Percentiles rank a stretch among this genome's conserved stretches.
These are phyloP conservation scores for Sporothrix inflata DNA, from an alignment of 2,329 filamentous ascomycete genomes.

Conservation along the genomic window DNA sequence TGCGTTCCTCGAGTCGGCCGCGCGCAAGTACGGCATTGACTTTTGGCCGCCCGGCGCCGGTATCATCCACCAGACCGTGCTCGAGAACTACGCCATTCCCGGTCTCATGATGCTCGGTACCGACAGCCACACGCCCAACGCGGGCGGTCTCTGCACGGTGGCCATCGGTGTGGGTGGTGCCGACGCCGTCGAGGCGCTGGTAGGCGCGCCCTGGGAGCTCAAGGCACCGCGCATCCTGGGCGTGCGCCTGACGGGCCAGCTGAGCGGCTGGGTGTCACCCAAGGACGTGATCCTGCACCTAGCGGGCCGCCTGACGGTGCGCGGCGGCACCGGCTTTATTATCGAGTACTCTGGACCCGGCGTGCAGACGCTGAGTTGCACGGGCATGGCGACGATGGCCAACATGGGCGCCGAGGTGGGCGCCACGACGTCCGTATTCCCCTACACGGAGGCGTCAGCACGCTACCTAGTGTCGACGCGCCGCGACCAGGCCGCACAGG, in stretches of 20 bases:
- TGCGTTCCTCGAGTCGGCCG: slow-evolving; percentile 92
- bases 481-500: slow-evolving; percentile 69
- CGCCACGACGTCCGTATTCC: slow-evolving; percentile 94
- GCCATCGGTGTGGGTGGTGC: slow-evolving; percentile 97
- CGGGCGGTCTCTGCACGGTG: slow-evolving; percentile 89
- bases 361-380: slow-evolving; percentile 84
- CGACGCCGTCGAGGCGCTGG: slow-evolving; percentile 94
- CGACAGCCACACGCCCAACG: slow-evolving; percentile 96
- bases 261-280: slow-evolving; percentile 88
- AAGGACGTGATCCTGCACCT: slow-evolving; percentile 95
- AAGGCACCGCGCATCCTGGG: slow-evolving; percentile 91
- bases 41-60: slow-evolving; percentile 94
- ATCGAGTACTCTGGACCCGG: slow-evolving; percentile 94
- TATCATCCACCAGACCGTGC: slow-evolving; percentile 95
- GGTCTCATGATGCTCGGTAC: slow-evolving; percentile 99
- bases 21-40: slow-evolving; percentile 89
- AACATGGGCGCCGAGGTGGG: slow-evolving; percentile 92
- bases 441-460: slow-evolving; percentile 80
- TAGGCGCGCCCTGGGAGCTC: slow-evolving; percentile 95
- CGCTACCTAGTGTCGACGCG: slow-evolving; percentile 88
- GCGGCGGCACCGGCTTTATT: slow-evolving; percentile 90
- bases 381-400: slow-evolving; percentile 88
- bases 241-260: slow-evolving; percentile 78
- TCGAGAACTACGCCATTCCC: slow-evolving; percentile 97
- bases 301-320: slow-evolving; percentile 86